Percentiles rank a stretch among this genome's conserved stretches.
Evolutionary conservation across 2,329 filamentous ascomycete genomes (phyloP).

Genomic region (Trichophyton equinum): DNA sequence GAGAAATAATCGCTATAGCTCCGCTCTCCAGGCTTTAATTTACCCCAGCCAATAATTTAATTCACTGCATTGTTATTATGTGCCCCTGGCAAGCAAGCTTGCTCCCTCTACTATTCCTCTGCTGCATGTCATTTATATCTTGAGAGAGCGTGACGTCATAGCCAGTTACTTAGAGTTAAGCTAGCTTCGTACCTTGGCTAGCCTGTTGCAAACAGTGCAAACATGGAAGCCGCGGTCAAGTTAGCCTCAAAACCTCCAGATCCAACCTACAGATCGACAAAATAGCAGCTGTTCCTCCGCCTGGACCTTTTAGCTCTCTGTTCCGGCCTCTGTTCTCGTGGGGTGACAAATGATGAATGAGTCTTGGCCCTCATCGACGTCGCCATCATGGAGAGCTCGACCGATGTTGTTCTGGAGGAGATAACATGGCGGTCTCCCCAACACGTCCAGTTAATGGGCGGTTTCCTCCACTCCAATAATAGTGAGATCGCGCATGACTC

Average conservation of each 20-base stretch:
- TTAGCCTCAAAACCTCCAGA: neutral
- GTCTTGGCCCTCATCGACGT: neutral
- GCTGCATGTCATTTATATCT: neutral
- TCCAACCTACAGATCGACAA: neutral
- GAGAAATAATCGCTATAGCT: neutral
- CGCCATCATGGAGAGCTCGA: conserved; percentile 8
- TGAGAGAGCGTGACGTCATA: conserved; percentile 7
- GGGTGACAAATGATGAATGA: neutral
- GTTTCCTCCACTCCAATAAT: conserved; percentile 35
- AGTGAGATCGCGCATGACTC: conserved; percentile 19
- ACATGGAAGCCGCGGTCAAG: neutral
- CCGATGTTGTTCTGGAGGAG: conserved; percentile 27
- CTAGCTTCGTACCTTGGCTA: too few relatives aligned
- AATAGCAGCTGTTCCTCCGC: neutral
- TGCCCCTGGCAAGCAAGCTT: too few relatives aligned
- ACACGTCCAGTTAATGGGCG: conserved; percentile 36
- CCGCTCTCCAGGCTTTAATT: neutral
- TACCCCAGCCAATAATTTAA: too few relatives aligned
- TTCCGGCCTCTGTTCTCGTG: neutral
- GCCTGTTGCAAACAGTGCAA: conserved; percentile 9
- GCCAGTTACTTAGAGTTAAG: too few relatives aligned
- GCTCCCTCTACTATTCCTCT: too few relatives aligned
- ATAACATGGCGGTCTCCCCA: conserved; percentile 35
- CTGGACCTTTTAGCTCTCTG: neutral
- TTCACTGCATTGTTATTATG: too few relatives aligned